Evolutionary conservation across 2,329 filamentous ascomycete species (phyloP).

Genomic region (Arthrobotrys musiformis): DNA sequence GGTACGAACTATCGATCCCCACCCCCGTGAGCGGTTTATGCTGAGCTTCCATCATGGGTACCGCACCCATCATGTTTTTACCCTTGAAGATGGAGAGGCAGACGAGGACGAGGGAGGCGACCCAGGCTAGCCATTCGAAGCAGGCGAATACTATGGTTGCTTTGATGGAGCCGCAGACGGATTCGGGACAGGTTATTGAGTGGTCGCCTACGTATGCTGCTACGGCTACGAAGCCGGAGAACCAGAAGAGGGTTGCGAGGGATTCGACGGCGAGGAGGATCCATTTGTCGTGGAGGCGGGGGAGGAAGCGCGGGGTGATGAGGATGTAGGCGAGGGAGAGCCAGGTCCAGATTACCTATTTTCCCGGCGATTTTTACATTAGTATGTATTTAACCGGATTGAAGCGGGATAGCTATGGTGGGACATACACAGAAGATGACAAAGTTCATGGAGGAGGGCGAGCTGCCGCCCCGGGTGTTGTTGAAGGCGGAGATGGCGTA

Average conservation of each 20-base stretch:
- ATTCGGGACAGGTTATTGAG: conserved; percentile 39
- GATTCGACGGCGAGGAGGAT: conserved; percentile 49
- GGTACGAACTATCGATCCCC: conserved; percentile 29
- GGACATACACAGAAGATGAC: conserved; percentile 51
- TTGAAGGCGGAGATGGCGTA: conserved; percentile 47
- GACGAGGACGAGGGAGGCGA: conserved; percentile 39
- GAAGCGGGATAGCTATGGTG: background rate
- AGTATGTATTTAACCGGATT: no score
- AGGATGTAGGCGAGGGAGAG: conserved; percentile 50
- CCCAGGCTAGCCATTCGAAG: conserved; percentile 53
- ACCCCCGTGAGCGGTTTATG: conserved; percentile 27
- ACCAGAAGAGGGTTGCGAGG: conserved; percentile 53
- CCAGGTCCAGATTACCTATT: conserved; percentile 49
- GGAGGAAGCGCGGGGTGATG: conserved; percentile 48
- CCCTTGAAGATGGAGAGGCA: conserved; percentile 51
- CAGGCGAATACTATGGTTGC: conserved; percentile 43
- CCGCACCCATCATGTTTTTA: conserved; percentile 34
- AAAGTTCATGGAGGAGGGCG: conserved; percentile 53
- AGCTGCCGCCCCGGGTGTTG: conserved; percentile 31
- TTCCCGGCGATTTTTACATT: no score
- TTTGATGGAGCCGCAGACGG: conserved; percentile 50
- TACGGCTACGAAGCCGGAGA: conserved; percentile 51
- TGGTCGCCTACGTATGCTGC: conserved; percentile 51
- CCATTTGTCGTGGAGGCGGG: conserved; percentile 52
- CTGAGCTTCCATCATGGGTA: conserved; percentile 38